Conservation (phyloP, 371 early-diverging fungal species). For the Mortierella sp. region DNA sequence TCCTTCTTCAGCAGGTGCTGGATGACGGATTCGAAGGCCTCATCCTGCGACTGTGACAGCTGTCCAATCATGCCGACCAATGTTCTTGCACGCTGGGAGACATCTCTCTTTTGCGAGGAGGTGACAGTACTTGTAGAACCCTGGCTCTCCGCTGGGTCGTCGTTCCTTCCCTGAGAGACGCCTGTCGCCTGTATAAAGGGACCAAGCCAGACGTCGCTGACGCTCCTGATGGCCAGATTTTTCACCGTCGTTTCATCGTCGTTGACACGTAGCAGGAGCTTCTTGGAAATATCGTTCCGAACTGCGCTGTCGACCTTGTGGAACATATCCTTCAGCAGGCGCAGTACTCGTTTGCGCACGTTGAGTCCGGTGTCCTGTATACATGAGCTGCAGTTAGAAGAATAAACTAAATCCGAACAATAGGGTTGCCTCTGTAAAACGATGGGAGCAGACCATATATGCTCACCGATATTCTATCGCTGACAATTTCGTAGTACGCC, state of each 20-base stretch:
- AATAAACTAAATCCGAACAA: not conserved
- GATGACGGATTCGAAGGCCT: slow-evolving; percentile 40
- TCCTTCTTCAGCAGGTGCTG: slow-evolving; percentile 48
- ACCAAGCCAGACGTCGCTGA: slow-evolving; percentile 80
- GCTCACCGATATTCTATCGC: slow-evolving; percentile 76
- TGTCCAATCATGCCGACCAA: slow-evolving; percentile 63
- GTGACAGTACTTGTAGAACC: slow-evolving; percentile 35
- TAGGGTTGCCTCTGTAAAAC: not conserved
- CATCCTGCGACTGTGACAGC: slow-evolving; percentile 28
- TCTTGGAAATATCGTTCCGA: slow-evolving; percentile 79
- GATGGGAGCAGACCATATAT: not conserved
- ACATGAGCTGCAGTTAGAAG: not conserved
- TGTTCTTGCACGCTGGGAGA: slow-evolving; percentile 55
- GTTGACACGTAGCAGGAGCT: slow-evolving; percentile 74
- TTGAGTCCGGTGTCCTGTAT: slow-evolving; percentile 83
- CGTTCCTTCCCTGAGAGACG: slow-evolving; percentile 26
- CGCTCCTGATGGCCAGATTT: slow-evolving; percentile 72
- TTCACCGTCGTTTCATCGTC: slow-evolving; percentile 86
- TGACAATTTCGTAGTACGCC: slow-evolving; percentile 80
- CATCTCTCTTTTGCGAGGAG: slow-evolving; percentile 57
- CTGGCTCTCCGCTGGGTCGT: slow-evolving; percentile 52
- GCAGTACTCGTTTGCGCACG: slow-evolving; percentile 90
- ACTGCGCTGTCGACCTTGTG: slow-evolving; percentile 61
- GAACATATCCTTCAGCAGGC: slow-evolving; percentile 80
- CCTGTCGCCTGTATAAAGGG: slow-evolving; percentile 59